phyloP scores from a whole-genome alignment of 2,329 filamentous ascomycete genomes.

The Diaporthe batatas region DNA sequence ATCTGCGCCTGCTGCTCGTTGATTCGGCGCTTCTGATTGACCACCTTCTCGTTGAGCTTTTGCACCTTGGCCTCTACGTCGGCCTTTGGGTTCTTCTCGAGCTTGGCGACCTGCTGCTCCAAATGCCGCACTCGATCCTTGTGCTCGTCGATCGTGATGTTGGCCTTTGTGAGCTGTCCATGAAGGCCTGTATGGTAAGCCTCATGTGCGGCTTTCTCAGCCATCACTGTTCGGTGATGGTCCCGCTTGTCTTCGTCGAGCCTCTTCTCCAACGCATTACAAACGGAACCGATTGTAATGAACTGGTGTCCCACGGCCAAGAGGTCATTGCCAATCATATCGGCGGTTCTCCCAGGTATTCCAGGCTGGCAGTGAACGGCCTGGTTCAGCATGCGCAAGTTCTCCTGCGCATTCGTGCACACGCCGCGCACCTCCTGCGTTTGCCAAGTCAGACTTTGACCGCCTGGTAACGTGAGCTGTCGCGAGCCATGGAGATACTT shows the following conservation, averaged over 20 bases:
- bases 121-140: conserved; percentile 1
- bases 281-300: conserved; percentile 30
- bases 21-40: conserved; percentile 43
- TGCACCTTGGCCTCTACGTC: conserved; percentile 30
- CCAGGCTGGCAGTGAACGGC: conserved; percentile 39
- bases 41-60: conserved; percentile 39
- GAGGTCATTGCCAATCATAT: conserved; percentile 39
- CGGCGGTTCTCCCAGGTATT: conserved; percentile 27
- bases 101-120: conserved; percentile 8
- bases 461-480: no score
- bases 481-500: background rate
- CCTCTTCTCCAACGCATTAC: conserved; percentile 30
- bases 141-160: conserved; percentile 19
- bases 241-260: conserved; percentile 17
- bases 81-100: conserved; percentile 36
- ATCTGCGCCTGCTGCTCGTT: conserved; percentile 41
- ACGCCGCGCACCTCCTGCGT: conserved; percentile 35
- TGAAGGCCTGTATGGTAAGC: conserved; percentile 33
- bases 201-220: conserved; percentile 24
- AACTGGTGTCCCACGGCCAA: conserved; percentile 36
- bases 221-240: conserved; percentile 1
- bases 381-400: conserved; percentile 30
- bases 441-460: background rate
- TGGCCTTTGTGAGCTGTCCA: conserved; percentile 28
- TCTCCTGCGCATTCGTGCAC: conserved; percentile 30